Base-by-base conservation (phyloP, 2,329 filamentous ascomycete genomes). In the Metarhizium robertsii region DNA sequence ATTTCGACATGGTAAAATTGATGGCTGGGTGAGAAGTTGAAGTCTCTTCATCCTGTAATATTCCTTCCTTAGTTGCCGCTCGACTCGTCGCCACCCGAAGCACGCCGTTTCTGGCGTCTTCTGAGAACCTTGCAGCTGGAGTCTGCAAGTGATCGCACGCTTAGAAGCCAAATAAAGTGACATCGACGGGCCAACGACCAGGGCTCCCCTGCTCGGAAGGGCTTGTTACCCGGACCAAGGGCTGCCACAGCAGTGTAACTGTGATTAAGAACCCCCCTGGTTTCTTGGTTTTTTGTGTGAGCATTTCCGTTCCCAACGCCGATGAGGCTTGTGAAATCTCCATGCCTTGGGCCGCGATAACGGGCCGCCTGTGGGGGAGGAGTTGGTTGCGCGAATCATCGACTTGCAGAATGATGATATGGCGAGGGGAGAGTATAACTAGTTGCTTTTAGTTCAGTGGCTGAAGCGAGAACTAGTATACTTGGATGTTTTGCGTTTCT, bases 61-160 rank as follows among this genome's bases (percentile, higher is more conserved):
- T 25, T 29, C 20, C 16, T 10, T 38, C 42, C 42, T 20, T 20
- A 11, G 6, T 45, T 16, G 16, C 42, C n/a, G n/a, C 16, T 45
- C 11, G 29, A 25, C 14, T 50, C 29, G 29, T 43, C 29, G 16
- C 25, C n/a, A 43, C 14, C 45, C 18, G 42, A 29, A 50, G 36
- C 55, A 50, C 51, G 47, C 55, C 46, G 46, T 48, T 50, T 30
- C 30, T 7, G 29, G 46, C 36, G 25, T n/a, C 30, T 46, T 32
- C 16, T 30, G 25, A 18, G 36, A 50, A 50, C 45, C 51, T 47
- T 56, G 54, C 45, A 53, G 54, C 50, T 45, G 7, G 36, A 36
- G 52, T 53, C 45, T 53, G 50, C 43, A 53, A 52, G 54, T 53
- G 51, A 53, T 40, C 13, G 46, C 38, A 16, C 46, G 46, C 51